These are phyloP conservation scores for Truncatella angustata DNA, from an alignment of 2,329 filamentous ascomycete genomes.

Conservation along the genomic window DNA sequence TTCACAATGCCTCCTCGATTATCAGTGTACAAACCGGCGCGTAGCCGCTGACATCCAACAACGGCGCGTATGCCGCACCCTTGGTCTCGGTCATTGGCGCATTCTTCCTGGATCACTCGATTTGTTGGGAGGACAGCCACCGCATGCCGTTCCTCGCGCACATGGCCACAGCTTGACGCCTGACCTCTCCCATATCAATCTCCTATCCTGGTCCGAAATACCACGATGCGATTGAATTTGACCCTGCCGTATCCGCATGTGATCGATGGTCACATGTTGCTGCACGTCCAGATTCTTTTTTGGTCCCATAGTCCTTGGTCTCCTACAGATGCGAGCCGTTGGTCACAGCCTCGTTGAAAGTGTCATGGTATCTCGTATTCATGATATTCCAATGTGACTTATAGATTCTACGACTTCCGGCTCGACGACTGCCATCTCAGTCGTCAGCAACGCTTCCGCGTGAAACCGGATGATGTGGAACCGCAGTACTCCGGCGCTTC, in stretches of 20 bases:
- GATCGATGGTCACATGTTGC: slow-evolving; percentile 12
- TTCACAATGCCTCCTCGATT: no score
- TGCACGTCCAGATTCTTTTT: slow-evolving; percentile 8
- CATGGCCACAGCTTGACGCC: slow-evolving; percentile 10
- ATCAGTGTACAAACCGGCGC: not conserved
- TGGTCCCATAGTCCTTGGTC: slow-evolving; percentile 12
- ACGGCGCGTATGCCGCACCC: slow-evolving; percentile 6
- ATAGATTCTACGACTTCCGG: slow-evolving; percentile 8
- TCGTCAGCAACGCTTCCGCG: slow-evolving; percentile 14
- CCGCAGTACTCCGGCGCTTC: not conserved
- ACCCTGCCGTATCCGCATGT: slow-evolving; percentile 10
- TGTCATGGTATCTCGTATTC: not conserved
- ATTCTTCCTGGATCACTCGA: not conserved
- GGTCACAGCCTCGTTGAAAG: slow-evolving; percentile 11
- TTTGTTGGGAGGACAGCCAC: slow-evolving; percentile 2
- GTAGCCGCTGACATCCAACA: slow-evolving; percentile 1
- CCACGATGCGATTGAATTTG: slow-evolving; percentile 12
- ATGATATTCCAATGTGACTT: slow-evolving; percentile 9
- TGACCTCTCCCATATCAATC: slow-evolving; percentile 2
- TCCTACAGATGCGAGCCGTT: slow-evolving; percentile 13
- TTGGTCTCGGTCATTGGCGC: not conserved
- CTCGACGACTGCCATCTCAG: slow-evolving; percentile 14
- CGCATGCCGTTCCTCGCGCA: slow-evolving; percentile 11
- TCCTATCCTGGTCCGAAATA: slow-evolving; percentile 12
- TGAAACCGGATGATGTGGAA: slow-evolving; percentile 17